These are phyloP conservation scores for Fimicolochytrium jonesii DNA, from an alignment of 192 early-diverging fungal genomes.

Conservation along the genomic window DNA sequence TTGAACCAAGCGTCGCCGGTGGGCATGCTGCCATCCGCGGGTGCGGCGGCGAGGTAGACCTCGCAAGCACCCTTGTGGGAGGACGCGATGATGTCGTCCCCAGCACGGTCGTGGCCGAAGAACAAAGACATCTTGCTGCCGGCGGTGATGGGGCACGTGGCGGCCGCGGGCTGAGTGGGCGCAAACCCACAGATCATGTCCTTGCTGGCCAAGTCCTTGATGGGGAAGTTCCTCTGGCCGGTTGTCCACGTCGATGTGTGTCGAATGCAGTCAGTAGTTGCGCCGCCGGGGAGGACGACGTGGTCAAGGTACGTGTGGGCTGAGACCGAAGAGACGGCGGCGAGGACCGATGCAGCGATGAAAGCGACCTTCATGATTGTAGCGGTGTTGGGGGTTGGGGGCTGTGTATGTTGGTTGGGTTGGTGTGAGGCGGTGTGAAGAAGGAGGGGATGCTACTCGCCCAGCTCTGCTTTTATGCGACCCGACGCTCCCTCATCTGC, in stretches of 20 bases:
- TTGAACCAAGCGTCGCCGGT: constrained; percentile 25
- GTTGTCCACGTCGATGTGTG: background rate
- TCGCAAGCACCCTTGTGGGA: constrained; percentile 21
- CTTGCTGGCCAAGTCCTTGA: background rate
- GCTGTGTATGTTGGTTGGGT: no score
- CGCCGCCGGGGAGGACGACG: background rate
- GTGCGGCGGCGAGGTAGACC: constrained; percentile 15
- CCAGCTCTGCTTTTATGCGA: no score
- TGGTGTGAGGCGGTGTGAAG: no score
- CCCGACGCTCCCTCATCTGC: no score
- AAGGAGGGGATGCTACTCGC: no score
- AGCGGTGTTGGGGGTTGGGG: no score
- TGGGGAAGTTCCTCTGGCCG: constrained; percentile 14
- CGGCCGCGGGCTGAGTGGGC: background rate
- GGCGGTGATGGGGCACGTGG: constrained; percentile 1
- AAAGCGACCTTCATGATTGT: background rate
- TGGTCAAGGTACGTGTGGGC: constrained; percentile 11
- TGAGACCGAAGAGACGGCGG: background rate
- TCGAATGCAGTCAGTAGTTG: background rate
- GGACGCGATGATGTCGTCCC: constrained; percentile 13
- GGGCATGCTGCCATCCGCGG: constrained; percentile 6
- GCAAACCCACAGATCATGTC: constrained; percentile 11
- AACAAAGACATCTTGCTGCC: constrained; percentile 2
- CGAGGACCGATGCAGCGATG: background rate
- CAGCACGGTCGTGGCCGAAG: background rate